Evolutionary conservation across 495 filamentous ascomycete genomes (phyloP), one percentile per base, ranked within the genome.

Genomic region (Pyronema domesticum): DNA sequence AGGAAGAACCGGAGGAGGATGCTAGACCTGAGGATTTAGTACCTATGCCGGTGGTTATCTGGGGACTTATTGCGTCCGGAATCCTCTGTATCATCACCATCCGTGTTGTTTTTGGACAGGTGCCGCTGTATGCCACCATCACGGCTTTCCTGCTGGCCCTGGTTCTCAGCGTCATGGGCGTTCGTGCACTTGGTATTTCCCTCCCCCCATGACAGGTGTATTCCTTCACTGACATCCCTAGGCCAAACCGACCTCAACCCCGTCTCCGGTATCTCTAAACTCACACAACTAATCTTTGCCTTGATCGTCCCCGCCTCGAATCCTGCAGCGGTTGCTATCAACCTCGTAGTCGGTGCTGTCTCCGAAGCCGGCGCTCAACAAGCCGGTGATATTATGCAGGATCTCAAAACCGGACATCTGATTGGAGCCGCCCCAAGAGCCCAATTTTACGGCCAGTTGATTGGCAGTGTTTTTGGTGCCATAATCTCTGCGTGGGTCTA

Each of bases 311-410:
- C 93, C 1, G 71, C 80, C 7, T 79, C 78, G 3, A 76, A 82
- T 62, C 80, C 78, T 54, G 83, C 88, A 53, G 83, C 86, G 13
- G 78, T 98, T 3, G 73, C 89, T 53, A 94, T 94, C 57, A 99
- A 99, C 57, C 76, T 96, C 9, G 76, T 99, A 8, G 91, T 87
- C 0, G 91, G 91, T n/a, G 93, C 89, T 0, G 84, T 96, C 34
- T 78, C 79, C 37, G 80, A 86, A 63, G 81, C 86, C 48, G 91
- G 89, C 18, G 91, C 91, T 6, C 72, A 94, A 35, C 93, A 99
- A 70, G 93, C 91, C 3, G 91, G 91, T 10, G 91, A 99, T 65
- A 80, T 99, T 64, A 88, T 99, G 84, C 91, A 99, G 61, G 91
- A 99, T 65, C 76, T 99, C 35, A 99, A 99, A 68, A 95, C 91